These are phyloP conservation scores for Syzygium syzygioides DNA, from an alignment of 441 rosid genomes.

Conservation along the genomic window DNA sequence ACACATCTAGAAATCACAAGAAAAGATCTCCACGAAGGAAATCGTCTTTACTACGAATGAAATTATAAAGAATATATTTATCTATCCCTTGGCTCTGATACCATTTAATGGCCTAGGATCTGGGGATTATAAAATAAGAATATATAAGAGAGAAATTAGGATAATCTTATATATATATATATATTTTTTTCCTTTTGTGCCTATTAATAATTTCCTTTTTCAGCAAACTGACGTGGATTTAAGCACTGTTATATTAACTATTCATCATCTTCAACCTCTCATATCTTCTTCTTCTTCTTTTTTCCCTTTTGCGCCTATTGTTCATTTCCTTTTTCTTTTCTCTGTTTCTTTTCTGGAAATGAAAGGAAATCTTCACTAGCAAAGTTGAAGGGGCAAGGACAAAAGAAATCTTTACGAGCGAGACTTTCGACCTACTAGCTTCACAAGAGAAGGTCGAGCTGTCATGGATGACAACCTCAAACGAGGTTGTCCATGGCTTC, in stretches of 20 bases:
- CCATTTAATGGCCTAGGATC: too few species aligned
- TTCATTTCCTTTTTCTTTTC: too few species aligned
- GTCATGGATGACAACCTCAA: not conserved
- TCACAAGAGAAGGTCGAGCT: rapidly evolving
- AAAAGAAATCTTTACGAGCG: not conserved
- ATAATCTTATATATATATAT: too few species aligned
- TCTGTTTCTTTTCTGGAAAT: not conserved
- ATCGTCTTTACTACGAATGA: too few species aligned
- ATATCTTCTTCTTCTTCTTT: rapidly evolving
- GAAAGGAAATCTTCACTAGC: not conserved
- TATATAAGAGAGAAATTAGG: too few species aligned
- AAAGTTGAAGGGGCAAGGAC: not conserved
- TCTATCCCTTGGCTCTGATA: too few species aligned
- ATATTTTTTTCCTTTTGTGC: too few species aligned
- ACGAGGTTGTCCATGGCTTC: not conserved
- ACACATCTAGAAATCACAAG: too few species aligned
- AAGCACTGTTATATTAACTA: not conserved
- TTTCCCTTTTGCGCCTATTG: not conserved
- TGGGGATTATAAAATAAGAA: too few species aligned
- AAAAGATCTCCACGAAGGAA: too few species aligned
- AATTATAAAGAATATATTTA: too few species aligned
- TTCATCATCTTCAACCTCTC: not conserved
- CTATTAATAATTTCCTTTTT: too few species aligned
- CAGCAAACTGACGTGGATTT: not conserved
- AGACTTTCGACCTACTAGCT: not conserved